Conservation (phyloP, 345 rosid genomes). For the Eucalyptus tenuipes region DNA sequence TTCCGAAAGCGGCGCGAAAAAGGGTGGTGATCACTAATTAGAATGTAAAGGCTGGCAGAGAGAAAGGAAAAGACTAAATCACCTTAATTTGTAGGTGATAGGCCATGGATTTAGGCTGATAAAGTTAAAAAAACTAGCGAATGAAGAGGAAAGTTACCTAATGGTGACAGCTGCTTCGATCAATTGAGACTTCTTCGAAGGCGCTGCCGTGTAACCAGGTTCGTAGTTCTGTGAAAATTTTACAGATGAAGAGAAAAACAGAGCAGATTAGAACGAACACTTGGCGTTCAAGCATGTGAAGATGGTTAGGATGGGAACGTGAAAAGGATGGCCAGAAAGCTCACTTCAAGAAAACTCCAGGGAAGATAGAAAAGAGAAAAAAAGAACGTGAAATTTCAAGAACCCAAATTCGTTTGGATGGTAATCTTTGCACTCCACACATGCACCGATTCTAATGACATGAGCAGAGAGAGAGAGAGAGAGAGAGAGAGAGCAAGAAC, state of each 20-base stretch:
- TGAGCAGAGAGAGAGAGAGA: not conserved
- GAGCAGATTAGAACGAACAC: not conserved
- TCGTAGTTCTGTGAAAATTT: constrained; percentile 35
- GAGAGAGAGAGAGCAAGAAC: not conserved
- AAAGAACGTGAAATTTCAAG: not conserved
- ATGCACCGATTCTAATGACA: not conserved
- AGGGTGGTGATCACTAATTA: not conserved
- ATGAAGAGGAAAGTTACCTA: constrained; percentile 17
- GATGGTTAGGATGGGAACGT: not conserved
- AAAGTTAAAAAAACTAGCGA: not conserved
- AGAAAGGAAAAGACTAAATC: not conserved
- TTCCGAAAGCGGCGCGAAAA: not conserved
- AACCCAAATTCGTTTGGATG: not conserved
- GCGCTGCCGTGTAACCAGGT: constrained; percentile 62
- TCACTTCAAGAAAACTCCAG: not conserved
- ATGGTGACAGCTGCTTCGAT: constrained; percentile 46
- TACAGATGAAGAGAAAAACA: not conserved
- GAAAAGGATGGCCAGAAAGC: not conserved
- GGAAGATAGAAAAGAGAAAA: not conserved
- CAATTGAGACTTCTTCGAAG: constrained; percentile 41
- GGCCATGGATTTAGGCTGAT: not conserved
- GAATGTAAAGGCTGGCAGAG: not conserved
- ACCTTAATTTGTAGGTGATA: not conserved
- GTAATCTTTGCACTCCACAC: not conserved
- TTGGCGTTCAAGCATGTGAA: not conserved